These are phyloP conservation scores for Tetragonia tetragonoides DNA, from an alignment of 148 eudicot species.

Conservation along the genomic window DNA sequence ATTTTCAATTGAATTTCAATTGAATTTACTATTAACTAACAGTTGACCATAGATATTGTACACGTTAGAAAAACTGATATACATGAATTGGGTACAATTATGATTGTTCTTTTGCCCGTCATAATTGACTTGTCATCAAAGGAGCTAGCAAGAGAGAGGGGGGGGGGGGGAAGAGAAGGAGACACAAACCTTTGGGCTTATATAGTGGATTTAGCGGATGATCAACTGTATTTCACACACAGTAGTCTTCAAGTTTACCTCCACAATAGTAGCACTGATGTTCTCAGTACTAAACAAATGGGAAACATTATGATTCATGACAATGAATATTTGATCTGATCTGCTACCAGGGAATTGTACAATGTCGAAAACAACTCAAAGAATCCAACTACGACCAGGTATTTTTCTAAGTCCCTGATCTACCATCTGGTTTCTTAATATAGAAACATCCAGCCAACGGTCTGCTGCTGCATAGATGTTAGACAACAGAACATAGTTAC, in stretches of 20 bases:
- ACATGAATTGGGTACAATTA: too few species aligned
- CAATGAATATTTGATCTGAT: background rate
- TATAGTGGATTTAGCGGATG: background rate
- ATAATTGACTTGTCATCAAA: too few species aligned
- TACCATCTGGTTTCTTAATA: conserved; percentile 45
- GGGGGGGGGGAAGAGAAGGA: background rate
- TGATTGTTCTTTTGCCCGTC: too few species aligned
- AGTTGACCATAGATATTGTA: too few species aligned
- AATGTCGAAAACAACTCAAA: conserved; percentile 33
- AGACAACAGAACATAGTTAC: conserved; percentile 58
- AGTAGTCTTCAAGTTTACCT: background rate
- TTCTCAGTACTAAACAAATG: background rate
- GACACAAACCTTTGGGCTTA: background rate
- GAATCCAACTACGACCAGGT: conserved; percentile 51
- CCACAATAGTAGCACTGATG: background rate
- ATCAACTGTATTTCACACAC: background rate
- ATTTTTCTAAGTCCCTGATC: conserved; percentile 47
- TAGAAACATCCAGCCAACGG: conserved; percentile 60
- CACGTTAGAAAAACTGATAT: too few species aligned
- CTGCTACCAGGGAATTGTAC: conserved; percentile 10
- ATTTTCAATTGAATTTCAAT: too few species aligned
- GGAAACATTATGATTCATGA: background rate
- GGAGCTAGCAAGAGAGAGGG: too few species aligned
- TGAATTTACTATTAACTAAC: too few species aligned
- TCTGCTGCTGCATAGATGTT: conserved; percentile 62